phyloP scores from a whole-genome alignment of 805 yeast genomes.

The Barnettozyma siamensis region DNA sequence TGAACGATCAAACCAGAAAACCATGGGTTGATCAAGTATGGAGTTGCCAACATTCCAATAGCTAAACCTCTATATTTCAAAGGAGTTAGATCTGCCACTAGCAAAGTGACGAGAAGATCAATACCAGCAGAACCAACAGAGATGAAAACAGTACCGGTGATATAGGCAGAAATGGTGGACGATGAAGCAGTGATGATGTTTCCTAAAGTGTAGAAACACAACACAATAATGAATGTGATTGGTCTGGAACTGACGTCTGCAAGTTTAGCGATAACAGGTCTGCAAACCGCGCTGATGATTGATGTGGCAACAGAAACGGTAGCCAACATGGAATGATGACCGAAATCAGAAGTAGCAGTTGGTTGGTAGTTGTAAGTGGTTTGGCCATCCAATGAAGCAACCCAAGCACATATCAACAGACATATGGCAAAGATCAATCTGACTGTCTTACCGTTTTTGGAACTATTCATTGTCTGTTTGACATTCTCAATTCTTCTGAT shows the following conservation, averaged over 20 bases:
- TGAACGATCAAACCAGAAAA: conserved; percentile 35
- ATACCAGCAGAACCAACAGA: conserved; percentile 35
- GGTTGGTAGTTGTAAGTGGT: conserved; percentile 32
- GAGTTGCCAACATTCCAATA: conserved; percentile 32
- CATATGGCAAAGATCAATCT: conserved; percentile 14
- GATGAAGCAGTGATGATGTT: conserved; percentile 33
- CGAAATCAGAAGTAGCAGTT: conserved; percentile 35
- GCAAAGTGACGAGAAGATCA: conserved; percentile 28
- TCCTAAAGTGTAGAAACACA: conserved; percentile 31
- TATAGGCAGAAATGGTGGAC: conserved; percentile 30
- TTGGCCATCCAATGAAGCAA: conserved; percentile 25
- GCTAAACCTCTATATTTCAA: conserved; percentile 35
- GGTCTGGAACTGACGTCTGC: conserved; percentile 37
- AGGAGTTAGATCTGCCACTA: conserved; percentile 34
- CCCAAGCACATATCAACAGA: conserved; percentile 8
- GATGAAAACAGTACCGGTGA: conserved; percentile 32
- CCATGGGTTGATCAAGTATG: conserved; percentile 38
- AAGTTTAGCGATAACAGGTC: conserved; percentile 36
- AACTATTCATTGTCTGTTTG: conserved; percentile 17
- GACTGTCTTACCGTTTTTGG: conserved; percentile 12
- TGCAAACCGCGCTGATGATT: conserved; percentile 33
- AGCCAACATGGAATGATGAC: conserved; percentile 34
- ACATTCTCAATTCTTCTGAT: conserved; percentile 20
- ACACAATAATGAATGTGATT: conserved; percentile 29
- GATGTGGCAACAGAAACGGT: conserved; percentile 34